phyloP scores from a whole-genome alignment of 306 rosid species.

The Malus orientalis region DNA sequence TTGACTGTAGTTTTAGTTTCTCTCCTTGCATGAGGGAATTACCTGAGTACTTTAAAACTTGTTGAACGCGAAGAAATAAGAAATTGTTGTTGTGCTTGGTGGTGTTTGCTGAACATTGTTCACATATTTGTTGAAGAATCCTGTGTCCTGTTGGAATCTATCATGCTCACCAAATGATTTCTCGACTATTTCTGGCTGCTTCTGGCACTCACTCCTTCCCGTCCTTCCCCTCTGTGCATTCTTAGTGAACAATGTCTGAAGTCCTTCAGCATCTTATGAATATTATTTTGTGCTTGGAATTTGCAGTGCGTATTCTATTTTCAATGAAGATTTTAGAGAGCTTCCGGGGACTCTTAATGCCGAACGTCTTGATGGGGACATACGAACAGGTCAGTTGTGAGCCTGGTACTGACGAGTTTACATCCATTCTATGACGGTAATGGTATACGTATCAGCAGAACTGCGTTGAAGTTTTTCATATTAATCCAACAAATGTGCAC shows the following conservation, averaged over 20 bases:
- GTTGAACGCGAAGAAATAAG: background rate
- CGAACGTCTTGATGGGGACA: conserved; percentile 76
- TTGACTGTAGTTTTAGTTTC: background rate
- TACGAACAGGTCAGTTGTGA: conserved; percentile 87
- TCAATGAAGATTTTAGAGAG: conserved; percentile 92
- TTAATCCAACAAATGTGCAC: background rate
- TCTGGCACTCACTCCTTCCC: background rate
- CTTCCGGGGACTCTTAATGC: conserved; percentile 90
- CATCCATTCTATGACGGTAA: background rate
- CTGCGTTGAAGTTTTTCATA: background rate
- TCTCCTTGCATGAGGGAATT: background rate
- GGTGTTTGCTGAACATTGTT: background rate
- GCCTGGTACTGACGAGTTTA: background rate
- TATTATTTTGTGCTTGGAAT: background rate
- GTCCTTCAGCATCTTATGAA: background rate
- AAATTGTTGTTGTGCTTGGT: background rate
- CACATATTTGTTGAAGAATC: background rate
- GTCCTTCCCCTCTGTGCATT: background rate
- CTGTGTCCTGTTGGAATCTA: background rate
- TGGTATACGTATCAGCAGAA: background rate
- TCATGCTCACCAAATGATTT: background rate
- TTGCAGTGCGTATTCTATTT: conserved; percentile 88
- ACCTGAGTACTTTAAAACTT: background rate
- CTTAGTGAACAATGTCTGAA: background rate
- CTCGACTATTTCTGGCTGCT: background rate